Evolutionary conservation across 192 early-diverging fungal species (phyloP), one percentile per base, ranked within the genome.

Genomic region (Dispira parvispora): DNA sequence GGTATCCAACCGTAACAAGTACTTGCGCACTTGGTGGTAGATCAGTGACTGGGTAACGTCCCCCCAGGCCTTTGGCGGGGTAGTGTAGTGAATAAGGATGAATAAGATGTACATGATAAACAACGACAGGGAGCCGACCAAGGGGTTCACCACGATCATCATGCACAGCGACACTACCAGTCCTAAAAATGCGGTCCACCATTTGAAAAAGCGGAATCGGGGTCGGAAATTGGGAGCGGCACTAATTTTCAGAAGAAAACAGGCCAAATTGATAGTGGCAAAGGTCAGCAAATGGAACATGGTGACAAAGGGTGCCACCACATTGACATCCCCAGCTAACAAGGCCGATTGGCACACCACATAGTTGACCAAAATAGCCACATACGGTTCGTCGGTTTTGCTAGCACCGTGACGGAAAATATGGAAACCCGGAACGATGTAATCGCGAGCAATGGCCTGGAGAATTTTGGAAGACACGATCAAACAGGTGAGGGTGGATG

Each of bases 21-120:
- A 84, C 64, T 86, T 86, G 68, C 84, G 79, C 55, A 84, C 83
- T 64, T 86, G 82, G 65, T 84, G 84, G 65, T 82, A 86, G 56
- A 86, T 84, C 60, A 86, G 68, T 50, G 76, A 77, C 65, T 84
- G 82, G 2, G 81, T 81, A 8, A 86, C 82, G 53, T 86, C 80
- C 20, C 84, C 84, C 84, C 84, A 86, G 28, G 75, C 67, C 63
- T 86, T 86, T 12, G 82, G 82, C 38, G 81, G 76, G 4, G 78
- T 78, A 42, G 76, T 79, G 54, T 82, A 84, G 65, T 82, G 82
- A 57, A 86, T 81, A 64, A 77, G 72, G 52, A 83, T 69, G 27
- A 86, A 84, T 42, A 86, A 72, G 13, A 80, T 47, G 0, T 74
- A 64, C 0, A 77, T 73, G 4, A 84, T 67, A n/a, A 68, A 68